Percentiles rank a stretch among this genome's conserved stretches.
phyloP scores from a whole-genome alignment of 2,329 filamentous ascomycete genomes.

The Aspergillus candidus region DNA sequence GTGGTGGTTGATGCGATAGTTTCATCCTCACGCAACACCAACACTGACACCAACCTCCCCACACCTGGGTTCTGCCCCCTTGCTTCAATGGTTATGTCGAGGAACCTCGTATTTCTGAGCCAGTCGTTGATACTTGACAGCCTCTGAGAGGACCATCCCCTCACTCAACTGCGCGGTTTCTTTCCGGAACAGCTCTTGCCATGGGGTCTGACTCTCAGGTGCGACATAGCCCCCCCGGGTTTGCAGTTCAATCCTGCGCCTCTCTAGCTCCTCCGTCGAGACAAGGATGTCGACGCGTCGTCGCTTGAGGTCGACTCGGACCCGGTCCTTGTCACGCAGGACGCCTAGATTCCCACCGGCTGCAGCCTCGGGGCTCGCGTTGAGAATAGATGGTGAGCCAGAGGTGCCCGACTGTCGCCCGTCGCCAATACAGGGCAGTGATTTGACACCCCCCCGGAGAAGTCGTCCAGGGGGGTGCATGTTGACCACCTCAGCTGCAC shows the following conservation, averaged over 20 bases:
- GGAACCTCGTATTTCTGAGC: constrained; percentile 39
- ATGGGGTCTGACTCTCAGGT: constrained; percentile 44
- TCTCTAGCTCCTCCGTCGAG: constrained; percentile 36
- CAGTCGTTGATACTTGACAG: constrained; percentile 43
- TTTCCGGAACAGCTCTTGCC: constrained; percentile 47
- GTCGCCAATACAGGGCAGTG: constrained; percentile 50
- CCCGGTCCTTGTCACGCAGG: constrained; percentile 44
- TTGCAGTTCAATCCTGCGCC: constrained; percentile 35
- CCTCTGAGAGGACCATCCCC: constrained; percentile 44
- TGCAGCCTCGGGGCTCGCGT: constrained; percentile 51
- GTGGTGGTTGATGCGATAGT: too few species aligned
- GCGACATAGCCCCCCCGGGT: constrained; percentile 33
- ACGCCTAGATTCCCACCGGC: constrained; percentile 50
- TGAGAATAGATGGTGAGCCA: constrained; percentile 51
- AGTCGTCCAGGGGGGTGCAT: constrained; percentile 46
- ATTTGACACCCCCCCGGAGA: constrained; percentile 41
- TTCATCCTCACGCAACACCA: too few species aligned
- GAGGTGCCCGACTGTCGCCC: constrained; percentile 53
- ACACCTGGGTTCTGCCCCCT: too few species aligned
- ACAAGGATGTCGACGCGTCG: constrained; percentile 47
- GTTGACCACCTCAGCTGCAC: constrained; percentile 49
- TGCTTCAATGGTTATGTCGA: constrained; percentile 40
- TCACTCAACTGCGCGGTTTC: constrained; percentile 43
- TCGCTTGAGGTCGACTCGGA: constrained; percentile 47
- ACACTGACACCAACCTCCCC: too few species aligned